These are phyloP conservation scores for Sordariomycetes sp. DNA, from an alignment of 2,329 filamentous ascomycete species.

Conservation along the genomic window DNA sequence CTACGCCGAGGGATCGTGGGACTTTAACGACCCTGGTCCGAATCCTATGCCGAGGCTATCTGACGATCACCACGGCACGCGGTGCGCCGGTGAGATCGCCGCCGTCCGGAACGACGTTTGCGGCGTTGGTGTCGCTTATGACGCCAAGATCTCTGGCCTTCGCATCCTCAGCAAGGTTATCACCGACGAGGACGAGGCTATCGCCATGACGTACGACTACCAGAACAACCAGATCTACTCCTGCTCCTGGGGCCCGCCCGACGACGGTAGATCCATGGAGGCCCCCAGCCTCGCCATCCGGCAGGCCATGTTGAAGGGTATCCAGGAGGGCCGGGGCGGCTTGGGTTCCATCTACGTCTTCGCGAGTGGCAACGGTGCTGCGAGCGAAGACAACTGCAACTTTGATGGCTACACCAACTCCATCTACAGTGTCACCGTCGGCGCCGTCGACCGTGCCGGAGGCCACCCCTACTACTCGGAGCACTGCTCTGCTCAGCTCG, in stretches of 20 bases:
- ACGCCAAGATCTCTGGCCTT: conserved; percentile 80
- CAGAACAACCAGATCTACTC: conserved; percentile 95
- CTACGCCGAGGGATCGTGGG: conserved; percentile 83
- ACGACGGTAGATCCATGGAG: conserved; percentile 91
- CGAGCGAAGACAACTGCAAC: conserved; percentile 88
- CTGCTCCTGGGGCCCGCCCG: conserved; percentile 95
- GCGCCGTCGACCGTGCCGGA: conserved; percentile 79
- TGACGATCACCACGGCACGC: conserved; percentile 85
- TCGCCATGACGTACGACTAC: conserved; percentile 84
- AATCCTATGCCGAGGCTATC: conserved; percentile 73
- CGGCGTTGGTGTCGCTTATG: conserved; percentile 90
- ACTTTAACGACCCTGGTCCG: conserved; percentile 79
- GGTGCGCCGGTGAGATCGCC: conserved; percentile 88
- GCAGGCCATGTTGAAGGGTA: conserved; percentile 80
- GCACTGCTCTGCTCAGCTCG: conserved; percentile 86
- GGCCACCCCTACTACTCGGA: conserved; percentile 95
- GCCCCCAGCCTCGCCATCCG: conserved; percentile 81
- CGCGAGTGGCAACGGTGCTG: conserved; percentile 87
- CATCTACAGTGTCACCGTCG: conserved; percentile 96
- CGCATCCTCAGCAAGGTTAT: conserved; percentile 89
- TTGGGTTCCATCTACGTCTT: conserved; percentile 93
- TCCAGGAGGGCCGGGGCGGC: conserved; percentile 76
- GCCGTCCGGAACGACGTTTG: conserved; percentile 90
- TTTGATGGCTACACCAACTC: conserved; percentile 99
- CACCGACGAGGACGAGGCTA: conserved; percentile 82